phyloP scores from a whole-genome alignment of 768 basidiomycete species.

The Phylloporus sp. region DNA sequence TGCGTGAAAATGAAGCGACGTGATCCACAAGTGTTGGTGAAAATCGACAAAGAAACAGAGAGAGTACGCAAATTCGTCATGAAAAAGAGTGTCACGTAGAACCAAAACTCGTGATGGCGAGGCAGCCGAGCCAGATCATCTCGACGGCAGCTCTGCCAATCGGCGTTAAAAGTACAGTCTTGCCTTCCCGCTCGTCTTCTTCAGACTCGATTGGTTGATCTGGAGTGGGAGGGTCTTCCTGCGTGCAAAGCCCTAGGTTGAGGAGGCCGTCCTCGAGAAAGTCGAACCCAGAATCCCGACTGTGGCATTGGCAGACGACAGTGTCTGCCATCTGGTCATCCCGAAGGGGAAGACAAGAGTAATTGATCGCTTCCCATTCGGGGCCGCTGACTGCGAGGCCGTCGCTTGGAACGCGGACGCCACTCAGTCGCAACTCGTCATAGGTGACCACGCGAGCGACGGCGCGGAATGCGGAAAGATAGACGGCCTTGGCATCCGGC shows the following conservation, averaged over 20 bases:
- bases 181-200: constrained; percentile 40
- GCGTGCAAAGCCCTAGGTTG: constrained; percentile 61
- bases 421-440: constrained; percentile 65
- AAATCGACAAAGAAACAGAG: neutral
- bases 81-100: constrained; percentile 7
- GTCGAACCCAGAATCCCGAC: constrained; percentile 64
- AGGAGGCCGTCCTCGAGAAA: constrained; percentile 77
- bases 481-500: constrained; percentile 42
- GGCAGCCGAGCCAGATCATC: constrained; percentile 52
- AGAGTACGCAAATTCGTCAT: neutral
- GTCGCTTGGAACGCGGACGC: constrained; percentile 66
- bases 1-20: constrained; percentile 12
- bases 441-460: constrained; percentile 71
- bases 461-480: constrained; percentile 63
- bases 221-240: constrained; percentile 18
- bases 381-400: constrained; percentile 66
- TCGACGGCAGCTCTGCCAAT: constrained; percentile 49
- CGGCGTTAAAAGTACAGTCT: constrained; percentile 39
- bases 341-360: constrained; percentile 25
- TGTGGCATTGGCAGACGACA: constrained; percentile 55
- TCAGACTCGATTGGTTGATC: constrained; percentile 23
- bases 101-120: constrained; percentile 44
- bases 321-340: constrained; percentile 37
- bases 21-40: constrained; percentile 5
- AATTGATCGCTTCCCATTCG: constrained; percentile 45